These are phyloP conservation scores for Umbellularia californica DNA, from an alignment of 164 flowering plant species.

Conservation along the genomic window DNA sequence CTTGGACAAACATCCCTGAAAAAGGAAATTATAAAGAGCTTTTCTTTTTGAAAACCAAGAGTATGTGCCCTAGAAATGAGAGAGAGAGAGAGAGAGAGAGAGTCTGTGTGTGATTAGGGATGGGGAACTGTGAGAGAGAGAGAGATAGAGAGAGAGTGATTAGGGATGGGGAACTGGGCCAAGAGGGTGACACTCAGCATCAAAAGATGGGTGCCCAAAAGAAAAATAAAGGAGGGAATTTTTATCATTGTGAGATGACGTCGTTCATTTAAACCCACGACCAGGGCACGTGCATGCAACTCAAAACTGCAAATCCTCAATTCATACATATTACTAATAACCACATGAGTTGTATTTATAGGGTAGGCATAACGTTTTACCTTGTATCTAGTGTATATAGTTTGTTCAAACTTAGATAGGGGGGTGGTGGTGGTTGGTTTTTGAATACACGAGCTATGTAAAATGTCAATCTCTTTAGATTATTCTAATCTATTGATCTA, in stretches of 20 bases:
- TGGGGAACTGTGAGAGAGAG: constrained; percentile 3
- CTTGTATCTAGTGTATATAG: too few species aligned
- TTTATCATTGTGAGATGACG: constrained; percentile 28
- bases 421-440: too few species aligned
- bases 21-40: too few species aligned
- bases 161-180: constrained; percentile 2
- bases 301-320: background rate
- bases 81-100: background rate
- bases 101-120: background rate
- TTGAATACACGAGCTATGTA: too few species aligned
- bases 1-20: too few species aligned
- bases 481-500: too few species aligned
- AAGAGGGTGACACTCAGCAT: constrained; percentile 9
- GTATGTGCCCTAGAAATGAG: background rate
- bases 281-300: constrained; percentile 39
- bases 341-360: too few species aligned
- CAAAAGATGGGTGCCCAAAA: constrained; percentile 30
- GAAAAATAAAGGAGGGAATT: constrained; percentile 27
- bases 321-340: too few species aligned
- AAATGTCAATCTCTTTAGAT: too few species aligned
- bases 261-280: constrained; percentile 6
- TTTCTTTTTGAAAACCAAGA: too few species aligned
- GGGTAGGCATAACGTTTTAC: too few species aligned
- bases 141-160: background rate
- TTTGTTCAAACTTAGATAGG: too few species aligned